These are phyloP conservation scores for Candida endomychidarum DNA, from an alignment of 805 yeast genomes.

Conservation along the genomic window DNA sequence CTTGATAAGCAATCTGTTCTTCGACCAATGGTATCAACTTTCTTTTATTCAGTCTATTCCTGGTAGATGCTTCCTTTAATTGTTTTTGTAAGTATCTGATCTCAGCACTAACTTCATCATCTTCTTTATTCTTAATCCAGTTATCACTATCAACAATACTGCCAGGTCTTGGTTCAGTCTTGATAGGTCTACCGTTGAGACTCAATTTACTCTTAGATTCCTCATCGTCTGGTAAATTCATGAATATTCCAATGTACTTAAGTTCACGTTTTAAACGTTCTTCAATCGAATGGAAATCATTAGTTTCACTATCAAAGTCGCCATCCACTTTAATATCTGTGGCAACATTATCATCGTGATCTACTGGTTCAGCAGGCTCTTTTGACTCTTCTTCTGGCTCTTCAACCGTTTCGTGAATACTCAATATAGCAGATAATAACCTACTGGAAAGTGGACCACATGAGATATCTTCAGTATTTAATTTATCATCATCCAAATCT, in stretches of 20 bases:
- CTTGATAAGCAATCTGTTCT: constrained; percentile 93
- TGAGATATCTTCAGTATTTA: constrained; percentile 74
- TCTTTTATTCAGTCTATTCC: constrained; percentile 68
- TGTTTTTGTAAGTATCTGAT: constrained; percentile 70
- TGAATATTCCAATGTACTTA: constrained; percentile 84
- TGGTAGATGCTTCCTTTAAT: constrained; percentile 56
- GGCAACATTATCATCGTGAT: constrained; percentile 31
- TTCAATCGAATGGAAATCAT: constrained; percentile 81
- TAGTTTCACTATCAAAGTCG: constrained; percentile 34
- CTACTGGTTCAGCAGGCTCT: constrained; percentile 11
- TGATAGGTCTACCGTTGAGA: constrained; percentile 23
- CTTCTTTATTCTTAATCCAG: constrained; percentile 82
- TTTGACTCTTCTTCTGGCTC: constrained; percentile 20
- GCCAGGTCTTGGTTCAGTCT: constrained; percentile 19
- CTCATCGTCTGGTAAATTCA: constrained; percentile 49
- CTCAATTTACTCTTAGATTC: constrained; percentile 28
- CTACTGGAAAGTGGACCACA: constrained; percentile 92
- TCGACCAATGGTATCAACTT: constrained; percentile 70
- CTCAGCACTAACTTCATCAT: constrained; percentile 90
- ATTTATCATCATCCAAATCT: constrained; percentile 53
- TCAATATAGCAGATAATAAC: constrained; percentile 74
- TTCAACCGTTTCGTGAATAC: constrained; percentile 36
- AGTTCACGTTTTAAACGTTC: constrained; percentile 85
- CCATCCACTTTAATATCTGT: constrained; percentile 31
- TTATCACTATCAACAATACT: constrained; percentile 54